phyloP scores from a whole-genome alignment of 169 alveolate genomes.

The Toxoplasma gondii region DNA sequence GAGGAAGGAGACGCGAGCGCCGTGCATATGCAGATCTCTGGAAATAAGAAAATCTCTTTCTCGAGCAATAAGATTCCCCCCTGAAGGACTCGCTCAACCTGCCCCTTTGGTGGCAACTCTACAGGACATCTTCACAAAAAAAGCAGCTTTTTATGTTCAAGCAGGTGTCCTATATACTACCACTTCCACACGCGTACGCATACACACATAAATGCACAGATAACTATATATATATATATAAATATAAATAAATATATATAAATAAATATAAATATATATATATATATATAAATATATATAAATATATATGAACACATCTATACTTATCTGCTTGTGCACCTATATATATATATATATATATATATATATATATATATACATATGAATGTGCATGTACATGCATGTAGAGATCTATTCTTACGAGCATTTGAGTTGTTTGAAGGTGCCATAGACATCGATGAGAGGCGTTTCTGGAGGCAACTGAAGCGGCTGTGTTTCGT shows the following conservation, averaged over 20 bases:
- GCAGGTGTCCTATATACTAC: too few relatives aligned
- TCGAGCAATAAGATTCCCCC: too few relatives aligned
- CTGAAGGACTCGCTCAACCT: too few relatives aligned
- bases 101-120: too few relatives aligned
- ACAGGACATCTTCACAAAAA: too few relatives aligned
- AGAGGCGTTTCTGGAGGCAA: constrained; percentile 68
- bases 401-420: background rate
- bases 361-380: background rate
- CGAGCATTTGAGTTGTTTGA: constrained; percentile 55
- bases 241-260: background rate
- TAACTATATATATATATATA: background rate
- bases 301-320: background rate
- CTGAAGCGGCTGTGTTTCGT: constrained; percentile 59
- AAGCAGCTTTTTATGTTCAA: too few relatives aligned
- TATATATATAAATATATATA: background rate
- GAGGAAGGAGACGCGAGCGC: background rate
- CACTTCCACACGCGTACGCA: too few relatives aligned
- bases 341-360: too few relatives aligned
- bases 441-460: constrained; percentile 48
- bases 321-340: background rate
- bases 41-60: too few relatives aligned
- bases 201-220: background rate
- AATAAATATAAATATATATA: background rate
- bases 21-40: too few relatives aligned
- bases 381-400: background rate